Conservation (phyloP, 2,329 filamentous ascomycete genomes). For the Passalora sequoiae region DNA sequence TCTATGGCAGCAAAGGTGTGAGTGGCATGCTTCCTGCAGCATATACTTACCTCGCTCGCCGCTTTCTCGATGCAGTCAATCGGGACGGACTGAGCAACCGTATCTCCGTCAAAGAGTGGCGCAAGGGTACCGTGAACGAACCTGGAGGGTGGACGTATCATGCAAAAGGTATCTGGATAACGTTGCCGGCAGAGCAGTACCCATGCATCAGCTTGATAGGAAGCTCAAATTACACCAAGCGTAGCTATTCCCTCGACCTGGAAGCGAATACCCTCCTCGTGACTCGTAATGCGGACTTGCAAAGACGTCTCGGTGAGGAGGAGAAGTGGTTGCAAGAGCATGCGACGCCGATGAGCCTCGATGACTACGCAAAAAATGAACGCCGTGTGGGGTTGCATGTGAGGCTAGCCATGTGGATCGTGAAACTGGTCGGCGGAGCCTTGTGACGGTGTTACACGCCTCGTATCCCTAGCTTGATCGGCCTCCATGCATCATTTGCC, state of each 20-base stretch:
- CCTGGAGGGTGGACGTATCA: constrained; percentile 94
- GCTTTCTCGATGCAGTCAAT: constrained; percentile 65
- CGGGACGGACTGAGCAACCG: constrained; percentile 50
- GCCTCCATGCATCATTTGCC: too few relatives aligned
- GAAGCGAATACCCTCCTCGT: constrained; percentile 85
- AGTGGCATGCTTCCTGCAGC: constrained; percentile 87
- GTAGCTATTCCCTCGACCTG: constrained; percentile 86
- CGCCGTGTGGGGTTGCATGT: constrained; percentile 81
- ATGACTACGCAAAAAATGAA: constrained; percentile 76
- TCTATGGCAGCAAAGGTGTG: constrained; percentile 81
- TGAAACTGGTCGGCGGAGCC: constrained; percentile 78
- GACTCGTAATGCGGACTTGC: constrained; percentile 68
- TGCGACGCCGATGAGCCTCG: constrained; percentile 61
- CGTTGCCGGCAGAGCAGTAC: constrained; percentile 56
- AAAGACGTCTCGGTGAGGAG: constrained; percentile 69
- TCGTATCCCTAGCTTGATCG: too few relatives aligned
- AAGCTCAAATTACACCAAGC: constrained; percentile 91
- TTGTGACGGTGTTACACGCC: constrained; percentile 53
- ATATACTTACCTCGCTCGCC: constrained; percentile 80
- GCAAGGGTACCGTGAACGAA: constrained; percentile 70
- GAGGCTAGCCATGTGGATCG: constrained; percentile 87
- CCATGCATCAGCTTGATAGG: constrained; percentile 80
- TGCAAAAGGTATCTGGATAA: constrained; percentile 92
- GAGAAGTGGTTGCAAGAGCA: constrained; percentile 73
- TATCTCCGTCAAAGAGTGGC: constrained; percentile 82